phyloP scores from a whole-genome alignment of 164 flowering plant genomes.

The Hamamelis virginiana region DNA sequence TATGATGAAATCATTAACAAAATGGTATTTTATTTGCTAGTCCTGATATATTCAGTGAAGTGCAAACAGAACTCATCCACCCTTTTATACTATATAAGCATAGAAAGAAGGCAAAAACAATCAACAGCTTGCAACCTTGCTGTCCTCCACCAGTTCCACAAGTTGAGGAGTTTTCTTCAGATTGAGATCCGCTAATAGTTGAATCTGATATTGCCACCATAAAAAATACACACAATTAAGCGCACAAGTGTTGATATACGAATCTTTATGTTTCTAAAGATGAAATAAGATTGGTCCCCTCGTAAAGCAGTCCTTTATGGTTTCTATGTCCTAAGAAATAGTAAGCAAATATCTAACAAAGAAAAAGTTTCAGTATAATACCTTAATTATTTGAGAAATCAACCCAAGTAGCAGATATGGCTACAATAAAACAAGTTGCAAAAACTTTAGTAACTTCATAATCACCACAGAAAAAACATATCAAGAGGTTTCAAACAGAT shows the following conservation, averaged over 20 bases:
- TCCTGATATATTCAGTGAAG: neutral
- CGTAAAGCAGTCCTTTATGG: neutral
- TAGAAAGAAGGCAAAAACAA: neutral
- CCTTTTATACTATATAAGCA: neutral
- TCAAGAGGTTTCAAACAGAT: neutral
- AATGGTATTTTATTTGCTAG: neutral
- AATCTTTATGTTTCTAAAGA: neutral
- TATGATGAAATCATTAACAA: neutral
- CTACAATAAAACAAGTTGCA: conserved; percentile 25
- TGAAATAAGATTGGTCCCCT: neutral
- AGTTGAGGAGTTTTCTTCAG: conserved; percentile 61
- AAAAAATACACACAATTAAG: conserved; percentile 6
- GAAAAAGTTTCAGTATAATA: conserved; percentile 12
- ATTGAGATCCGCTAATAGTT: conserved; percentile 55
- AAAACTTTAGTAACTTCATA: neutral
- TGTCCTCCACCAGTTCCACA: conserved; percentile 51
- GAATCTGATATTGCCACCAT: conserved; percentile 36
- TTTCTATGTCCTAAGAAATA: neutral
- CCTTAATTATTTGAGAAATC: conserved; percentile 61
- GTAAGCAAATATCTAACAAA: neutral
- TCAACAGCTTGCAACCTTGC: conserved; percentile 26
- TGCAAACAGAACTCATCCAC: neutral
- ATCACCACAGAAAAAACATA: neutral
- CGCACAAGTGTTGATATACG: neutral
- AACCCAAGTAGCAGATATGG: conserved; percentile 56